Percentiles rank a stretch among this genome's conserved stretches.
These are phyloP conservation scores for Bruguiera parviflora DNA, from an alignment of 345 rosid genomes.

Conservation along the genomic window DNA sequence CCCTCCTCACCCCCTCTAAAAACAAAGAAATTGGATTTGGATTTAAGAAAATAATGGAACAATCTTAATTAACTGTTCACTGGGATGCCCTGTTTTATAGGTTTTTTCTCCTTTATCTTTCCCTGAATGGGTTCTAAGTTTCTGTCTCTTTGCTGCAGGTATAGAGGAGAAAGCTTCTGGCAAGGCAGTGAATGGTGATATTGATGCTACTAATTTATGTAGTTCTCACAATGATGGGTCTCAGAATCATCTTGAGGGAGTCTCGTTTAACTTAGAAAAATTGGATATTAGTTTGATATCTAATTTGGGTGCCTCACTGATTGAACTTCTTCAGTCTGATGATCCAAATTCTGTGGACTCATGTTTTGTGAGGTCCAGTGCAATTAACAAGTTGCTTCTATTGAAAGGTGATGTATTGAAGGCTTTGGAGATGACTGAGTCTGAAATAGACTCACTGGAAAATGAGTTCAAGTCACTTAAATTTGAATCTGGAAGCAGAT, in stretches of 20 bases:
- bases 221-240: conserved; percentile 58
- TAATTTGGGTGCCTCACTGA: conserved; percentile 57
- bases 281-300: conserved; percentile 47
- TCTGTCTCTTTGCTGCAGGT: conserved; percentile 42
- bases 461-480: conserved; percentile 57
- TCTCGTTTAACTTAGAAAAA: conserved; percentile 66
- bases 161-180: conserved; percentile 57
- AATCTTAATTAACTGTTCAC: background rate
- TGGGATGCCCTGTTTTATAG: background rate
- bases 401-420: conserved; percentile 66
- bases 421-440: conserved; percentile 68
- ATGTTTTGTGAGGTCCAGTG: conserved; percentile 47
- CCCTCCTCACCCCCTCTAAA: no score
- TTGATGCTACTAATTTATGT: conserved; percentile 53
- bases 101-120: no score
- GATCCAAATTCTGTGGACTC: conserved; percentile 56
- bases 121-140: background rate
- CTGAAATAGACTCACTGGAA: conserved; percentile 87
- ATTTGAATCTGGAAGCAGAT: conserved; percentile 36
- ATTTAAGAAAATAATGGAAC: no score
- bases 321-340: conserved; percentile 61
- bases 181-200: conserved; percentile 45
- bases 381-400: conserved; percentile 55
- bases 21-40: no score
- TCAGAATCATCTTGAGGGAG: conserved; percentile 48